Conservation (phyloP, 2,329 filamentous ascomycete genomes). For the Penicillium aurantiogriseum region DNA sequence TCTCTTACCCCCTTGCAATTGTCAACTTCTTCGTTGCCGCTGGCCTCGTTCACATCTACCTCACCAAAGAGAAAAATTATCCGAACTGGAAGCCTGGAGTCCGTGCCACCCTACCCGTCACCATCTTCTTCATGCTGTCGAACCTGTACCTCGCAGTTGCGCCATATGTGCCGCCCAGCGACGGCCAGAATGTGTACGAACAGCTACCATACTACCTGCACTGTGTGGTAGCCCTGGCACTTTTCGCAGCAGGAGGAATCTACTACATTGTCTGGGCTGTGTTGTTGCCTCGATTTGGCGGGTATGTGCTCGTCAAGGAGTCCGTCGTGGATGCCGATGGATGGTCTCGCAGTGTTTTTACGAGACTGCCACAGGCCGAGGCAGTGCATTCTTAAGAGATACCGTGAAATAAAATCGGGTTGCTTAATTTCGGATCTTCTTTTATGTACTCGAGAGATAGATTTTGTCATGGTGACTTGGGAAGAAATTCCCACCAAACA, state of each 20-base stretch:
- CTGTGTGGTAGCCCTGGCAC: conserved; percentile 52
- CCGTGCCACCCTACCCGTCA: conserved; percentile 51
- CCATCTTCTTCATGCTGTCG: conserved; percentile 53
- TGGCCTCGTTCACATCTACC: conserved; percentile 51
- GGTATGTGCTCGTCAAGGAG: conserved; percentile 57
- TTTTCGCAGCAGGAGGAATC: conserved; percentile 51
- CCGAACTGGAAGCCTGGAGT: conserved; percentile 52
- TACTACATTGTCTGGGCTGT: conserved; percentile 55
- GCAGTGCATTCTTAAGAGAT: conserved; percentile 4
- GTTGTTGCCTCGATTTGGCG: conserved; percentile 44
- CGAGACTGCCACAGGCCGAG: conserved; percentile 38
- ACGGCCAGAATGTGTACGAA: conserved; percentile 52
- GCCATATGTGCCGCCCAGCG: conserved; percentile 52
- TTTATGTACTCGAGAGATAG: background rate
- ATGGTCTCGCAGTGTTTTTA: conserved; percentile 61
- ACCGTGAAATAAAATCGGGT: background rate
- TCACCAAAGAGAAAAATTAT: conserved; percentile 36
- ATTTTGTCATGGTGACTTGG: background rate
- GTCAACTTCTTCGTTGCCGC: conserved; percentile 53
- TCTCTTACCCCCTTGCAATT: conserved; percentile 44
- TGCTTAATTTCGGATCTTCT: background rate
- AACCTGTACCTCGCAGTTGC: conserved; percentile 55
- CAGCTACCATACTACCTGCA: conserved; percentile 55
- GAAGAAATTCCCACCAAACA: background rate
- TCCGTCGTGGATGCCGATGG: conserved; percentile 59